phyloP scores from a whole-genome alignment of 805 yeast genomes.

The Candida ovalis region DNA sequence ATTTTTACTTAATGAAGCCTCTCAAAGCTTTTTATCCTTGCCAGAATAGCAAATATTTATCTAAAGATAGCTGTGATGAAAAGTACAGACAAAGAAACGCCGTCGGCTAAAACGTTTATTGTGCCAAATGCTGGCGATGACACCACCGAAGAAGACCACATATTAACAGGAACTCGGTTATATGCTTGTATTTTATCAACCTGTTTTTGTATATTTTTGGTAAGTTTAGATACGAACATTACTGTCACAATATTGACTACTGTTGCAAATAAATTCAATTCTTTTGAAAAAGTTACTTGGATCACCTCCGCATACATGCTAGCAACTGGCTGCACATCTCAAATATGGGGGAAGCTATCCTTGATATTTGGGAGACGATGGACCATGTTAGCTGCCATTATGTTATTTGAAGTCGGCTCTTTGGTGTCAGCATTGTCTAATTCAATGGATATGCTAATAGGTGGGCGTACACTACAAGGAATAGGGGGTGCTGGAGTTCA shows the following conservation, averaged over 20 bases:
- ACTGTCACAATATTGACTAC: slow-evolving; percentile 46
- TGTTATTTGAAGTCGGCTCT: slow-evolving; percentile 60
- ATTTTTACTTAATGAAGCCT: no score
- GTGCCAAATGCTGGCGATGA: slow-evolving; percentile 35
- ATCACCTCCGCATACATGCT: slow-evolving; percentile 50
- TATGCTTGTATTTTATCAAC: slow-evolving; percentile 12
- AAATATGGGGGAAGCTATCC: slow-evolving; percentile 54
- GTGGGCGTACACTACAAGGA: slow-evolving; percentile 70
- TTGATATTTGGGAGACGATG: slow-evolving; percentile 56
- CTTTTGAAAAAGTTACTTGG: slow-evolving; percentile 57
- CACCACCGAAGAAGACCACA: slow-evolving; percentile 29
- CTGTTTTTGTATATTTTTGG: slow-evolving; percentile 19
- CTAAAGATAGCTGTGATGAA: no score
- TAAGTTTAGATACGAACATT: slow-evolving; percentile 57
- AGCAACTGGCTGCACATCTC: slow-evolving; percentile 49
- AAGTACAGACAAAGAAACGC: background rate
- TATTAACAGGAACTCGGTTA: slow-evolving; percentile 21
- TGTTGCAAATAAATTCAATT: slow-evolving; percentile 46
- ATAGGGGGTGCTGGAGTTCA: slow-evolving; percentile 72
- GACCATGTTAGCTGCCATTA: slow-evolving; percentile 43
- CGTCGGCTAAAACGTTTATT: background rate
- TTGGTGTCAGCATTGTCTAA: slow-evolving; percentile 51
- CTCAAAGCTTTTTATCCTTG: no score
- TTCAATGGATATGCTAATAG: slow-evolving; percentile 59
- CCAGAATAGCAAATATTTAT: no score